Evolutionary conservation across 2,329 filamentous ascomycete genomes (phyloP).

Genomic region (Cladosporium sphaerospermum): DNA sequence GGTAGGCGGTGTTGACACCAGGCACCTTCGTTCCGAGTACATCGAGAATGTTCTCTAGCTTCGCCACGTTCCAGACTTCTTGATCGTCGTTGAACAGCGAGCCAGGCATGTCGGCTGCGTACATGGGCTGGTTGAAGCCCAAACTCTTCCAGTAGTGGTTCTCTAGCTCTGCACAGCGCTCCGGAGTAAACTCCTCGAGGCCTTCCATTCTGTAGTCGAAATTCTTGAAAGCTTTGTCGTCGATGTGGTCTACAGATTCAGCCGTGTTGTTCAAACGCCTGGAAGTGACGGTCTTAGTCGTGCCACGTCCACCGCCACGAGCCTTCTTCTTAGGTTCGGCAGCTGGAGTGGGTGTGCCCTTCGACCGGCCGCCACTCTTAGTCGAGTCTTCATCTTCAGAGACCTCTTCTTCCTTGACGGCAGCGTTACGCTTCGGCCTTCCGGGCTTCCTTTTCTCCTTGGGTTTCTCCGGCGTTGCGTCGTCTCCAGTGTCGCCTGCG

Average conservation of each 20-base stretch:
- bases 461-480: slow-evolving; percentile 13
- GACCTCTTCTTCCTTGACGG: slow-evolving; percentile 24
- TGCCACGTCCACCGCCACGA: slow-evolving; percentile 43
- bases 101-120: slow-evolving; percentile 93
- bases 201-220: slow-evolving; percentile 85
- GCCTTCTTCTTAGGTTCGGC: slow-evolving; percentile 37
- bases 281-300: slow-evolving; percentile 70
- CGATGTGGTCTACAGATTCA: slow-evolving; percentile 70
- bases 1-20: slow-evolving; percentile 94
- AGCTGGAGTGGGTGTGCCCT: slow-evolving; percentile 20
- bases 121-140: slow-evolving; percentile 89
- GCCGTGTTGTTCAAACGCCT: slow-evolving; percentile 79
- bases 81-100: slow-evolving; percentile 86
- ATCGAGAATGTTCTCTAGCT: slow-evolving; percentile 86
- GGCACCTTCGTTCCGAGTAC: slow-evolving; percentile 92
- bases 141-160: slow-evolving; percentile 95
- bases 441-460: slow-evolving; percentile 45
- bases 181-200: slow-evolving; percentile 79
- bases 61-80: slow-evolving; percentile 87
- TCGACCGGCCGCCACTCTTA: slow-evolving; percentile 24
- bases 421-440: slow-evolving; percentile 36
- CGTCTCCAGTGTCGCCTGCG: slow-evolving; percentile 16
- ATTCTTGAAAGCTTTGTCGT: slow-evolving; percentile 82
- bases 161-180: slow-evolving; percentile 91
- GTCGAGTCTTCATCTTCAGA: slow-evolving; percentile 21